Conservation (phyloP, 345 rosid species). For the Sonneratia caseolaris region DNA sequence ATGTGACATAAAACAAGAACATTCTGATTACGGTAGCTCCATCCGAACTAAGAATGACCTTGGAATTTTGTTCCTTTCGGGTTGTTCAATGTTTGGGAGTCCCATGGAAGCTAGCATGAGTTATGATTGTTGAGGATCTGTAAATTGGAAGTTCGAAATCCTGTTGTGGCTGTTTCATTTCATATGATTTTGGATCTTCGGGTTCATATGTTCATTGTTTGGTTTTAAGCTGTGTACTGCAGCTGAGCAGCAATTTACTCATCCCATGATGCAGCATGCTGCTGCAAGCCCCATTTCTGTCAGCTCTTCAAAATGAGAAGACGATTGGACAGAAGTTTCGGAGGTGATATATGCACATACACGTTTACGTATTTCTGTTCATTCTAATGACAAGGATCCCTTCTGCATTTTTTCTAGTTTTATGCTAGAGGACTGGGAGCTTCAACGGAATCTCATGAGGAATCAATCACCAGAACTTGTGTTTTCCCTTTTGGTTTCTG, state of each 20-base stretch:
- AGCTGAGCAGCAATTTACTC: slow-evolving; percentile 42
- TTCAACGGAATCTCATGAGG: too few relatives aligned
- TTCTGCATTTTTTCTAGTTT: too few relatives aligned
- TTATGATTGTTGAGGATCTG: not conserved
- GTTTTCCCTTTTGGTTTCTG: too few relatives aligned
- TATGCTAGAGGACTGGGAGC: too few relatives aligned
- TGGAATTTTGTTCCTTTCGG: not conserved
- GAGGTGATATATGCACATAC: slow-evolving; percentile 26
- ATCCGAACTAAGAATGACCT: not conserved
- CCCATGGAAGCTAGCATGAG: not conserved
- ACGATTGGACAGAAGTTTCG: slow-evolving; percentile 65
- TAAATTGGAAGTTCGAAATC: too few relatives aligned
- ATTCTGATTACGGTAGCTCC: not conserved
- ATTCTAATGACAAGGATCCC: too few relatives aligned
- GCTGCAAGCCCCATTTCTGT: slow-evolving; percentile 76
- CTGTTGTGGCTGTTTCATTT: not conserved
- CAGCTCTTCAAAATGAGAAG: slow-evolving; percentile 68
- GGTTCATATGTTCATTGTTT: not conserved
- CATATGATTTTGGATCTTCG: not conserved
- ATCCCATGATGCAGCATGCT: slow-evolving; percentile 61
- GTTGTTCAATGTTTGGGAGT: not conserved
- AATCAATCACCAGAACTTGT: too few relatives aligned
- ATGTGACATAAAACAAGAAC: not conserved
- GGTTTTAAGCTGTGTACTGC: slow-evolving; percentile 6
- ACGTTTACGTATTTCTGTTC: too few relatives aligned